Conservation (phyloP, 2,329 filamentous ascomycete species). For the Talaromyces sp. region DNA sequence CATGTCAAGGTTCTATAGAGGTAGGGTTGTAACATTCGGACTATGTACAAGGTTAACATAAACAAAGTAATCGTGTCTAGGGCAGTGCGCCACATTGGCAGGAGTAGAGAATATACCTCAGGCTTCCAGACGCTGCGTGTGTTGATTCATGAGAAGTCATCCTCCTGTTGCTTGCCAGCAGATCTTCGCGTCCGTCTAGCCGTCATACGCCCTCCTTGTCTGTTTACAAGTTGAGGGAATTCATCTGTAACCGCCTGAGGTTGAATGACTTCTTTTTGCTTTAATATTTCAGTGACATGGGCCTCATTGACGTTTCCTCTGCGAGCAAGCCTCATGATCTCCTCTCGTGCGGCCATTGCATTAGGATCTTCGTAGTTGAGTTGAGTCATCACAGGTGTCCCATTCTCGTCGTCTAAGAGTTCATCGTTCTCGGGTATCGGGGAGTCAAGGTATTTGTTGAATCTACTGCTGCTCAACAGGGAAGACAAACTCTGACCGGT, state of each 20-base stretch:
- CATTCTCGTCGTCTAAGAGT: slow-evolving; percentile 29
- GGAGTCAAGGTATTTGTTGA: slow-evolving; percentile 26
- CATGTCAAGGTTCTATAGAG: neutral
- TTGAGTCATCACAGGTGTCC: slow-evolving; percentile 44
- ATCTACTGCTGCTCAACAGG: slow-evolving; percentile 29
- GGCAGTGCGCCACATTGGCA: neutral
- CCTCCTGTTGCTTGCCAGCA: slow-evolving; percentile 15
- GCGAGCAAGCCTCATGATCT: slow-evolving; percentile 44
- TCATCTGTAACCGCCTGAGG: slow-evolving; percentile 14
- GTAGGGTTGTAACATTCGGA: neutral
- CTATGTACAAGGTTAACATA: neutral
- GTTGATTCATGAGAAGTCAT: neutral
- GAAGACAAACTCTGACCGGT: slow-evolving; percentile 32
- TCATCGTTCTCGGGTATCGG: slow-evolving; percentile 25
- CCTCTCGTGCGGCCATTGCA: slow-evolving; percentile 55
- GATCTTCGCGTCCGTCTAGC: slow-evolving; percentile 15
- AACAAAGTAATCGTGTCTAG: neutral
- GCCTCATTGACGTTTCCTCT: slow-evolving; percentile 31
- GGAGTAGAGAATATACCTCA: neutral
- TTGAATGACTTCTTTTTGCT: slow-evolving; percentile 9
- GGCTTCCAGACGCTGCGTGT: neutral
- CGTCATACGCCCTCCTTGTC: slow-evolving; percentile 4
- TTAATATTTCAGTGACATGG: slow-evolving; percentile 5
- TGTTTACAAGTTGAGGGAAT: slow-evolving; percentile 7
- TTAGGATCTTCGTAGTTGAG: slow-evolving; percentile 50